Evolutionary conservation across 2,329 filamentous ascomycete genomes (phyloP), one percentile per base, ranked within the genome.

Genomic region (Trichophyton verrucosum): DNA sequence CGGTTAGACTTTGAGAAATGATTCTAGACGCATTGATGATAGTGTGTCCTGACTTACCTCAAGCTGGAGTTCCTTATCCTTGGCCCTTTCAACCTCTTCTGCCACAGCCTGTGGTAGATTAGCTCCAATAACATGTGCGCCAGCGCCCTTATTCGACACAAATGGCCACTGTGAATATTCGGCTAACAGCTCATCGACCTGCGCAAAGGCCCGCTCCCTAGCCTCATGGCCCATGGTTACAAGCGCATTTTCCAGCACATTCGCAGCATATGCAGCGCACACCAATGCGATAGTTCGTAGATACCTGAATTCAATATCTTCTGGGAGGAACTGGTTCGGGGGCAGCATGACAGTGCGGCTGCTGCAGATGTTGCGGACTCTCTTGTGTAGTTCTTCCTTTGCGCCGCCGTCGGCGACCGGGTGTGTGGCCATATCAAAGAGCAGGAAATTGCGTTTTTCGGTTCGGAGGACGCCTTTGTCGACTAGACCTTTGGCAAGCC

Each of bases 381-480:
- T 87, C 72, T 89, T 86, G 69, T 94, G 85, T 70, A 99, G 94
- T 78, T 99, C 94, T 71, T 97, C 94, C 79, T 99, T 99, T 70
- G 94, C 94, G 70, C 90, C 92, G 66, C 91, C 88, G 70, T 99
- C 94, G 65, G 91, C 92, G 62, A 99, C 91, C 47, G 94, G 94
- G 75, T 99, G 94, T 65, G 94, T 99, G 61, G 94, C 94, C 94
- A 99, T 99, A 78, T 99, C 94, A 80, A 99, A 99, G 65, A 99
- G 88, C 66, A 99, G 83, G 79, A 99, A 99, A 80, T 99, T 99
- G 77, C 91, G 90, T 81, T 99, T 99, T 77, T 99, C 94, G 63
- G 94, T 99, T 69, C 94, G 89, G 62, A 99, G 84, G 73, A 99
- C 96, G 71, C 94, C 94, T 79, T 99, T 99, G 79, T 99, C 94